These are phyloP conservation scores for Oxyria digyna DNA, from an alignment of 148 eudicot genomes.

Conservation along the genomic window DNA sequence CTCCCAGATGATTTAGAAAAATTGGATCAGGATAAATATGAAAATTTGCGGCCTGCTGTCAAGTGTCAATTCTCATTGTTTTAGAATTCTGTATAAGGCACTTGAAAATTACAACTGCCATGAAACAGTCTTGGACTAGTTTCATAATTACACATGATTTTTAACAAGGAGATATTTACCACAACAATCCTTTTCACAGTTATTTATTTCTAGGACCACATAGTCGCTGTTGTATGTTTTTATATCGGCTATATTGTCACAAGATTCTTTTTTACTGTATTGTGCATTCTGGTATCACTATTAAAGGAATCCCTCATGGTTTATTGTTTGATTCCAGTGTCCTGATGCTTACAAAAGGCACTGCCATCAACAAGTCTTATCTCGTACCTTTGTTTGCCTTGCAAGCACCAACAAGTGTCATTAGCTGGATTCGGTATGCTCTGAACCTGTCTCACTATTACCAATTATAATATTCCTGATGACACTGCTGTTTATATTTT, in stretches of 20 bases:
- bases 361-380: slow-evolving; percentile 64
- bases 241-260: not conserved
- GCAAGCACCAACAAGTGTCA: slow-evolving; percentile 65
- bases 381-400: slow-evolving; percentile 84
- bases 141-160: too few species aligned
- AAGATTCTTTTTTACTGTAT: not conserved
- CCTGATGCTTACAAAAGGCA: slow-evolving; percentile 73
- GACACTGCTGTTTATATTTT: not conserved
- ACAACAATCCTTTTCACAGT: not conserved
- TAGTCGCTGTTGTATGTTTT: not conserved
- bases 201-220: not conserved
- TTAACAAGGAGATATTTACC: too few species aligned
- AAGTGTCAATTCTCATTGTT: not conserved
- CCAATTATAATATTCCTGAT: not conserved
- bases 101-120: not conserved
- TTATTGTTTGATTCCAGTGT: slow-evolving; percentile 26
- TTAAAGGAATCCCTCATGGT: not conserved
- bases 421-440: slow-evolving; percentile 81
- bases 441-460: slow-evolving; percentile 3
- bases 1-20: not conserved
- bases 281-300: not conserved
- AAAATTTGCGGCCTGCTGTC: not conserved
- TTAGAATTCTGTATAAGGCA: not conserved
- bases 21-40: not conserved
- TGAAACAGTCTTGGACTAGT: not conserved